These are phyloP conservation scores for Symbiodinium natans DNA, from an alignment of 73 alveolate species.

Conservation along the genomic window DNA sequence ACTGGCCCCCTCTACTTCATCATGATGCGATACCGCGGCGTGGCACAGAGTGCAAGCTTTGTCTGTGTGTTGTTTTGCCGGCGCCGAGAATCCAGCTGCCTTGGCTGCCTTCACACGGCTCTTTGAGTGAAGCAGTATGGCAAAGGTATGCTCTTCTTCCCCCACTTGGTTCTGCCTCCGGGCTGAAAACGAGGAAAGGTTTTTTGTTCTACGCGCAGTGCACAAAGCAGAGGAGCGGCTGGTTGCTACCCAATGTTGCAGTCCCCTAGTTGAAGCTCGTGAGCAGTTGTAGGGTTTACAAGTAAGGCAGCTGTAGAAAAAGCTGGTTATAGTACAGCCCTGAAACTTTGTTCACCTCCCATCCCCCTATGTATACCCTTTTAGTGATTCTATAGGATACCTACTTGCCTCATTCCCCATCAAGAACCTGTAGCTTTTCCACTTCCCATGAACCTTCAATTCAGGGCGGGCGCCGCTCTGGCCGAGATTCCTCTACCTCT, in stretches of 20 bases:
- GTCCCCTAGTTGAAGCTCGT: neutral
- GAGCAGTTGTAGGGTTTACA: too few relatives aligned
- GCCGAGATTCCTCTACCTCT: neutral
- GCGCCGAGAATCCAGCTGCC: neutral
- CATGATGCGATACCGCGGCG: conserved; percentile 62
- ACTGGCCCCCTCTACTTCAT: conserved; percentile 23
- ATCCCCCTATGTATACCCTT: too few relatives aligned
- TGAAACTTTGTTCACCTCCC: too few relatives aligned
- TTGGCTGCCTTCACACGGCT: too few relatives aligned
- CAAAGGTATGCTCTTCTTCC: conserved; percentile 53
- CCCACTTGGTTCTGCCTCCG: conserved; percentile 48
- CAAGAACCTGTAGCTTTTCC: too few relatives aligned
- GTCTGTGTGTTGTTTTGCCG: neutral
- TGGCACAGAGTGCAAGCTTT: neutral
- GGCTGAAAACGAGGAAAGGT: too few relatives aligned
- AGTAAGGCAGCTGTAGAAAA: too few relatives aligned
- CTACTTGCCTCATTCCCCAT: too few relatives aligned
- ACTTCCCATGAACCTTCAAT: too few relatives aligned
- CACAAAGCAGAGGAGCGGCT: neutral
- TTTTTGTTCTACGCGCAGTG: neutral
- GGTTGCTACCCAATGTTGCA: neutral
- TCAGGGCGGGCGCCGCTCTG: neutral
- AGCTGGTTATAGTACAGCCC: too few relatives aligned
- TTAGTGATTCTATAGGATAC: too few relatives aligned
- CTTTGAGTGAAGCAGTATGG: neutral